phyloP scores from a whole-genome alignment of 1,139 yeast genomes.

The Geotrichum bryndzae region DNA sequence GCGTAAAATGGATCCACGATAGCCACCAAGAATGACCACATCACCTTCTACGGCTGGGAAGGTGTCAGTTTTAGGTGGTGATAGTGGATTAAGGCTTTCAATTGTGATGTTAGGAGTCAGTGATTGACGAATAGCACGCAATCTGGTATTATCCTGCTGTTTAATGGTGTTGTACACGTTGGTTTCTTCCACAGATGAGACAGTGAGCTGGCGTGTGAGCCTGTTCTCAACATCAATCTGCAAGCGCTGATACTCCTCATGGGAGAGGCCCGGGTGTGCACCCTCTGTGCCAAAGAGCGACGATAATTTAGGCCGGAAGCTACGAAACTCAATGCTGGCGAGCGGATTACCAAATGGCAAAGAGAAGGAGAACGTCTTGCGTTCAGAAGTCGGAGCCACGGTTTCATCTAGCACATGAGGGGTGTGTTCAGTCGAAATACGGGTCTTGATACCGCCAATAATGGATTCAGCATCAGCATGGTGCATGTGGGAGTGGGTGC shows the following conservation, averaged over 20 bases:
- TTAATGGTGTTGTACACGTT: constrained; percentile 48
- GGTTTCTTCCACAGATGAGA: constrained; percentile 62
- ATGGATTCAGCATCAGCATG: constrained; percentile 30
- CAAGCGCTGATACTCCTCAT: not conserved
- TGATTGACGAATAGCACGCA: constrained; percentile 62
- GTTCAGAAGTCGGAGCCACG: constrained; percentile 14
- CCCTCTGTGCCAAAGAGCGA: constrained; percentile 19
- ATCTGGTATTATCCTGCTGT: constrained; percentile 59
- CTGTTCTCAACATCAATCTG: constrained; percentile 27
- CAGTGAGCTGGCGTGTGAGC: constrained; percentile 51
- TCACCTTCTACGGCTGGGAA: constrained; percentile 59
- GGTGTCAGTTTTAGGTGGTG: constrained; percentile 24
- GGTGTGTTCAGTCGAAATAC: constrained; percentile 6
- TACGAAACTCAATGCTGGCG: constrained; percentile 25
- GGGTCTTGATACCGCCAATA: constrained; percentile 28
- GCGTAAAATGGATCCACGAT: constrained; percentile 74
- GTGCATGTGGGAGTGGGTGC: constrained; percentile 16
- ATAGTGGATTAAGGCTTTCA: constrained; percentile 24
- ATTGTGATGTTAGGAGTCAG: constrained; percentile 48
- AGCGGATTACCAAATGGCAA: constrained; percentile 32
- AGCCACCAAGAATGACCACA: constrained; percentile 77
- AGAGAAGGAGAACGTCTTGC: constrained; percentile 29
- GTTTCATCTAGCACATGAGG: not conserved
- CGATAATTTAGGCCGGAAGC: constrained; percentile 18
- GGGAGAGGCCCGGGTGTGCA: not conserved